Evolutionary conservation across 2,329 filamentous ascomycete genomes (phyloP).

Genomic region (Exutisphaerella laricina): DNA sequence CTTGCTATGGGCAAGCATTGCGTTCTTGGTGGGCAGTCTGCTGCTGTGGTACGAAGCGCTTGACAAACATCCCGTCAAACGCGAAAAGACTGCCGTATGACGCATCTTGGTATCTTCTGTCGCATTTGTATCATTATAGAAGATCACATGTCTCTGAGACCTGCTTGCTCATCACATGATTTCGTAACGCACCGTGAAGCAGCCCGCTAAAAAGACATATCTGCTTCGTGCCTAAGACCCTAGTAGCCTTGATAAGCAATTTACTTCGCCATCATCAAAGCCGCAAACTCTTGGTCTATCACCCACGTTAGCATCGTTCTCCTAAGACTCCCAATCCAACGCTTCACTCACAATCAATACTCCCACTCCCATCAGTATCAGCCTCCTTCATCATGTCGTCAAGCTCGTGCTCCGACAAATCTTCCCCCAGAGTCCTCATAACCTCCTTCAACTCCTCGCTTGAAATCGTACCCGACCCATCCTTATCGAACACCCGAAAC

Average conservation of each 20-base stretch:
- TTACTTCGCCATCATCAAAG: constrained; percentile 2
- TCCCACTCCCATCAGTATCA: constrained; percentile 16
- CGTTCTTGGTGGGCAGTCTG: constrained; percentile 28
- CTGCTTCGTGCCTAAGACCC: too few relatives aligned
- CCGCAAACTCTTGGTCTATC: background rate
- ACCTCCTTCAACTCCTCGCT: constrained; percentile 15
- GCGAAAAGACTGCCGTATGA: constrained; percentile 1
- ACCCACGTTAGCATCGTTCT: background rate
- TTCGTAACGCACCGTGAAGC: too few relatives aligned
- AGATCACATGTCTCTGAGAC: too few relatives aligned
- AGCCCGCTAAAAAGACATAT: too few relatives aligned
- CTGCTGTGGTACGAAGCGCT: constrained; percentile 29
- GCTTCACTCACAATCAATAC: constrained; percentile 13
- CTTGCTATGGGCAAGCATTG: constrained; percentile 27
- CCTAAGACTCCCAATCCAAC: background rate
- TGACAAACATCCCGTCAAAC: constrained; percentile 12
- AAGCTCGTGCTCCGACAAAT: constrained; percentile 15
- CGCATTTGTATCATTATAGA: too few relatives aligned
- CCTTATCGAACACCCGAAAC: constrained; percentile 17
- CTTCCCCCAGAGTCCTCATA: constrained; percentile 16
- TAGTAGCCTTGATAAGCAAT: too few relatives aligned
- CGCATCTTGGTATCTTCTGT: too few relatives aligned
- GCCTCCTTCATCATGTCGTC: constrained; percentile 17
- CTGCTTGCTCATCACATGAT: too few relatives aligned
- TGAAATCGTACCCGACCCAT: constrained; percentile 14